Conservation (phyloP, 257 asterid species). For the Lithospermum erythrorhizon region DNA sequence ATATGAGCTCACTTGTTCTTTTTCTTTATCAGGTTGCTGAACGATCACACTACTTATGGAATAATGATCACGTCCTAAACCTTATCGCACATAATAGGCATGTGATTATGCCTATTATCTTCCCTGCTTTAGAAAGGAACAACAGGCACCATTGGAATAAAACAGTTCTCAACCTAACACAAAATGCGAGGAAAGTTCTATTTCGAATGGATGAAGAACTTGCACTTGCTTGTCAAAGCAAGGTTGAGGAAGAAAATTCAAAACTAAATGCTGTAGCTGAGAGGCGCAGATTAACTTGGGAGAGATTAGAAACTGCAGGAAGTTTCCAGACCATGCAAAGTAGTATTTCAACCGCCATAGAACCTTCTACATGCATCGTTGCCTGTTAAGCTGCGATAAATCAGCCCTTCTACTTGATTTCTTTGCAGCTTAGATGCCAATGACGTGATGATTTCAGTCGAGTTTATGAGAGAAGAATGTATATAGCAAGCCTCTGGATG, state of each 20-base stretch:
- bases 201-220: constrained; percentile 38
- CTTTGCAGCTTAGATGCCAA: not conserved
- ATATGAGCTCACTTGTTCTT: not conserved
- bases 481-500: not conserved
- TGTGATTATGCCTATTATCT: constrained; percentile 33
- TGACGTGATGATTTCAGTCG: not conserved
- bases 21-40: constrained; percentile 31
- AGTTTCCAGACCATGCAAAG: constrained; percentile 16
- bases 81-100: constrained; percentile 24
- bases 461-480: not conserved
- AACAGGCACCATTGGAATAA: constrained; percentile 33
- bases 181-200: constrained; percentile 28
- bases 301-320: constrained; percentile 28
- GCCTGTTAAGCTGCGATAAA: constrained; percentile 14
- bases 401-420: not conserved
- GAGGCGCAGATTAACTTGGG: constrained; percentile 34
- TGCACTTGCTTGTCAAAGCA: constrained; percentile 29
- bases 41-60: constrained; percentile 35
- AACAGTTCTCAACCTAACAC: constrained; percentile 32
- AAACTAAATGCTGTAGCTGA: constrained; percentile 22
- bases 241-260: constrained; percentile 28
- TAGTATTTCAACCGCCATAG: constrained; percentile 18
- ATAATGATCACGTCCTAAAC: constrained; percentile 31
- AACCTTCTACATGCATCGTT: constrained; percentile 21
- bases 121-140: constrained; percentile 35